Evolutionary conservation across 495 filamentous ascomycete species (phyloP).

Genomic region (Letharia columbiana): DNA sequence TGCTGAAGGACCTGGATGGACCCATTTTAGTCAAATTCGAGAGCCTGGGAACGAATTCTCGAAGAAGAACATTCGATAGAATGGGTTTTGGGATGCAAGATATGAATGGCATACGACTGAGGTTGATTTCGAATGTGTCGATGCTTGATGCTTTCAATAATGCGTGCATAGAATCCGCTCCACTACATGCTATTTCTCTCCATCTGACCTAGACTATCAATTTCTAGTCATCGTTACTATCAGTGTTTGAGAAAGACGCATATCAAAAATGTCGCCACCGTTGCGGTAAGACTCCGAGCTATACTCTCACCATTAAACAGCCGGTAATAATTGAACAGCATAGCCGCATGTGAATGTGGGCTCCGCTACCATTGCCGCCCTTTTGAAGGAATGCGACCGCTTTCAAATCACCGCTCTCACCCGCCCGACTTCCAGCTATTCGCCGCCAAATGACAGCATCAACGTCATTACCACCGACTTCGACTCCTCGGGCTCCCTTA

Average conservation of each 20-base stretch:
- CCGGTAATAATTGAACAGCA: no score
- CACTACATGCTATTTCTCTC: background rate
- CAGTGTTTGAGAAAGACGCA: no score
- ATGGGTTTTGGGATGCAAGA: conserved; percentile 20
- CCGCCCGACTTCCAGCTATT: background rate
- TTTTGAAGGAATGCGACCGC: background rate
- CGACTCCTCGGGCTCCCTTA: background rate
- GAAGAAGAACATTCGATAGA: conserved; percentile 20
- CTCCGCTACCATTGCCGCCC: background rate
- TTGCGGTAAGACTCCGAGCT: no score
- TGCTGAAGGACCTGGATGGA: conserved; percentile 27
- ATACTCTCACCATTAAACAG: no score
- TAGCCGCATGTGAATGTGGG: conserved; percentile 11
- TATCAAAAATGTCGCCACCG: no score
- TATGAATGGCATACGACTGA: conserved; percentile 11
- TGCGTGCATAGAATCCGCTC: background rate
- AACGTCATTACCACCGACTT: background rate
- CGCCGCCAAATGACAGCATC: background rate
- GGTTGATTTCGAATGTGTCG: conserved; percentile 15
- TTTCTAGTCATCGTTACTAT: no score
- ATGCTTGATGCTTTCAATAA: conserved; percentile 23
- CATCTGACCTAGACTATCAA: no score
- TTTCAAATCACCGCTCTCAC: conserved; percentile 2
- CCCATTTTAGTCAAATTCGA: conserved; percentile 25
- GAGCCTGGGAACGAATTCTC: conserved; percentile 18